These are phyloP conservation scores for Conoideocrella luteorostrata DNA, from an alignment of 2,329 filamentous ascomycete species.

Conservation along the genomic window DNA sequence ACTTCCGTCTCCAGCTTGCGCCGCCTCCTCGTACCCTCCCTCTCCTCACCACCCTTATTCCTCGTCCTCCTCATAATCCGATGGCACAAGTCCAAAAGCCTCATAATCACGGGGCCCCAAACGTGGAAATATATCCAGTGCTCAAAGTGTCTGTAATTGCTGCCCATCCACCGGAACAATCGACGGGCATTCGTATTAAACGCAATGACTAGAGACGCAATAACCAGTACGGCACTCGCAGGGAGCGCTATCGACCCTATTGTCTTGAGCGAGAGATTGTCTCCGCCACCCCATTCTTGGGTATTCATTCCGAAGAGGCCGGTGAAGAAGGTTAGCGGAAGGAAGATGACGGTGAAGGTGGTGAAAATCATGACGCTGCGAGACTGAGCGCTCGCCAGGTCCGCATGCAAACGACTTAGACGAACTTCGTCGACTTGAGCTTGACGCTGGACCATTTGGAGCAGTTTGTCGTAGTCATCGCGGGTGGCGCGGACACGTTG, in stretches of 20 bases:
- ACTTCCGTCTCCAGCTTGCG: conserved; percentile 24
- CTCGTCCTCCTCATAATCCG: conserved; percentile 14
- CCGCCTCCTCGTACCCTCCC: conserved; percentile 12
- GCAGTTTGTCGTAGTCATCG: conserved; percentile 58
- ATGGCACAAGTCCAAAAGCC: conserved; percentile 1
- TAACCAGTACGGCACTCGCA: conserved; percentile 41
- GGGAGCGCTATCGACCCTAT: conserved; percentile 45
- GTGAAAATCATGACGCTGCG: conserved; percentile 62
- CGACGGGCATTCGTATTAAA: conserved; percentile 44
- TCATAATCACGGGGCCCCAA: conserved; percentile 16
- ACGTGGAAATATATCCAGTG: conserved; percentile 17
- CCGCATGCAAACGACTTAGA: conserved; percentile 55
- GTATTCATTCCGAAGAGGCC: conserved; percentile 61
- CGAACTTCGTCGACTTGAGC: conserved; percentile 61
- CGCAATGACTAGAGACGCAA: conserved; percentile 44
- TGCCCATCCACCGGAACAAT: conserved; percentile 20
- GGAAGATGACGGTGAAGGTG: conserved; percentile 56
- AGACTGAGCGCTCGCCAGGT: conserved; percentile 56
- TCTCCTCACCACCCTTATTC: conserved; percentile 5
- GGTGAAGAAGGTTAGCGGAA: conserved; percentile 60
- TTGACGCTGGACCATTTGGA: conserved; percentile 61
- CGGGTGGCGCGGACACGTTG: conserved; percentile 50
- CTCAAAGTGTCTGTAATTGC: conserved; percentile 8
- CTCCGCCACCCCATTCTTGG: conserved; percentile 48
- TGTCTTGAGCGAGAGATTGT: conserved; percentile 34